Evolutionary conservation across 108 stramenopile genomes (phyloP), one percentile per base, ranked within the genome.

Genomic region (Skeletonema grethae): DNA sequence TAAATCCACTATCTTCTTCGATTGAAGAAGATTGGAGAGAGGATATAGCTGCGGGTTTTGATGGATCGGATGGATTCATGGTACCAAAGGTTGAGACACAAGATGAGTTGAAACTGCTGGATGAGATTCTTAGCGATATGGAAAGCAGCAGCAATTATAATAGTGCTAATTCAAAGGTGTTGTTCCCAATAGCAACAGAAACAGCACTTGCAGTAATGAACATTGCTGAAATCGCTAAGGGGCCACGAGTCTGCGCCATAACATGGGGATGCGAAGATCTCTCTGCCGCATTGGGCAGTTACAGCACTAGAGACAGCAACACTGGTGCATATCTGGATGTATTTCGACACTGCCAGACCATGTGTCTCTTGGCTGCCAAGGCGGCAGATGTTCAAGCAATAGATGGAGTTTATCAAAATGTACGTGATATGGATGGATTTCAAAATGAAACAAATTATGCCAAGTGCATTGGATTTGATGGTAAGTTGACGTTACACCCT

Each of bases 191-290:
- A 11, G 79, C 79, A 7, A 80, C 79, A 18, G 79, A 80, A 63
- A 80, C 79, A 3, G 63, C 79, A 12, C 2, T 6, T 24, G 79
- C 79, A 7, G 79, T 80, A 61, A 16, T 73, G 13, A 80, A 80
- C 20, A 80, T 80, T 50, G 72, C 68, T 12, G 67, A 69, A 0
- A 80, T 80, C 38, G 79, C 79, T 3, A 64, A 29, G 36, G 79
- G 79, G 9, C 79, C 79, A 18, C 30, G 79, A 38, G 79, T 80
- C 0, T 65, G 68, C 29, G 79, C 72, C 1, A 74, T 80, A 1
- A 80, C 79, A 2, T 80, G 79, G 79, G 79, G 79, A 41, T 80
- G 79, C 41, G 79, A 80, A 36, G 79, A 80, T 59, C 63, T 80
- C 0, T 80, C 79, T n/a, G 72, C 72, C 7, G 69, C 57, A 66